These are phyloP conservation scores for Termitomyces sp. DNA, from an alignment of 768 basidiomycete genomes.

Conservation along the genomic window DNA sequence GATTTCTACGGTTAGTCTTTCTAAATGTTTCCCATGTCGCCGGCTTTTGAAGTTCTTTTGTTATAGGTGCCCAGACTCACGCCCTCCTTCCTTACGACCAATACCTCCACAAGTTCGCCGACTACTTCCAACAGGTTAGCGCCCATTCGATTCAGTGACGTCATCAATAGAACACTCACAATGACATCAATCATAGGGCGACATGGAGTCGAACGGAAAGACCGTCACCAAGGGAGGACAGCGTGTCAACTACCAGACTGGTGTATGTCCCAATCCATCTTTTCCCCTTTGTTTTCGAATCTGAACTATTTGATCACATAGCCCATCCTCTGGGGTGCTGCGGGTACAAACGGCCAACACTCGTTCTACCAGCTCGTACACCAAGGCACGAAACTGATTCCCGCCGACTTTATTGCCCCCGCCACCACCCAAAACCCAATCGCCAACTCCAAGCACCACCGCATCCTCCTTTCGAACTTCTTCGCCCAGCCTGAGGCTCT, in stretches of 20 bases:
- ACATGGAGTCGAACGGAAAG: constrained; percentile 99
- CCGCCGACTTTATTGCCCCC: constrained; percentile 90
- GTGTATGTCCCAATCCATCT: constrained; percentile 48
- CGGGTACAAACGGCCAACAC: constrained; percentile 98
- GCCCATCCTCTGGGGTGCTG: constrained; percentile 99
- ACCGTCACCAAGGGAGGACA: constrained; percentile 91
- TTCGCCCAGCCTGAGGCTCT: constrained; percentile 98
- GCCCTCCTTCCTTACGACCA: constrained; percentile 97
- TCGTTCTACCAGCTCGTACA: constrained; percentile 99
- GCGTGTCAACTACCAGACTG: constrained; percentile 94
- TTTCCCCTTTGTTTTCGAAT: neutral
- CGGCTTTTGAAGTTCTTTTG: neutral
- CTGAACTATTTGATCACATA: constrained; percentile 23
- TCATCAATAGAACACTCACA: neutral
- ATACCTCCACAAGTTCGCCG: constrained; percentile 98
- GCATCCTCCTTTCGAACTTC: constrained; percentile 96
- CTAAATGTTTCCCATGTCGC: neutral
- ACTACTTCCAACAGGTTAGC: constrained; percentile 94
- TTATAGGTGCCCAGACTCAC: constrained; percentile 84
- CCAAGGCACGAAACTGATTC: constrained; percentile 91
- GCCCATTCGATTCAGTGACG: neutral
- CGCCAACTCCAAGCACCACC: constrained; percentile 84
- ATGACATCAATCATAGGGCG: constrained; percentile 49
- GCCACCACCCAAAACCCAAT: constrained; percentile 90
- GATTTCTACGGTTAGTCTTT: constrained; percentile 80